A percentile compares a stretch with the other conserved stretches of the same genome.
These are phyloP conservation scores for Boletus barrowsii DNA, from an alignment of 768 basidiomycete species.

Conservation along the genomic window DNA sequence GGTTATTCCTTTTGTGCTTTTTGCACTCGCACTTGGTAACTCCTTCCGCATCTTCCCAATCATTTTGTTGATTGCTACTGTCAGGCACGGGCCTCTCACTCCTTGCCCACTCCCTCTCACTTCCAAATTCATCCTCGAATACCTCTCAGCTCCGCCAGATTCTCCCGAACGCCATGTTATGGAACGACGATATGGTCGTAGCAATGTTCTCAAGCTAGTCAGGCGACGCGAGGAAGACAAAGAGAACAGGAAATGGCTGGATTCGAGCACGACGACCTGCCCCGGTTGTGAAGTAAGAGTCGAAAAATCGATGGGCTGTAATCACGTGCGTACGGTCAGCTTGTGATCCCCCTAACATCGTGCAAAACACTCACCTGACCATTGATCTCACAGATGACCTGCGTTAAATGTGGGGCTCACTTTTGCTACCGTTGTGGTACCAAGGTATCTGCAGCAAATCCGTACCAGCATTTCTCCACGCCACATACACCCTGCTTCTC, in stretches of 20 bases:
- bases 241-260: slow-evolving; percentile 72
- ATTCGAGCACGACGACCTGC: slow-evolving; percentile 62
- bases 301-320: slow-evolving; percentile 79
- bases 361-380: not conserved
- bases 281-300: slow-evolving; percentile 72
- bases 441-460: slow-evolving; percentile 45
- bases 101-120: slow-evolving; percentile 66
- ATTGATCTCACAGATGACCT: slow-evolving; percentile 60
- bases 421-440: slow-evolving; percentile 81
- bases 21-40: slow-evolving; percentile 78
- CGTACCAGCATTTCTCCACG: slow-evolving; percentile 69
- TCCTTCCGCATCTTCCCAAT: not conserved
- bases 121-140: slow-evolving; percentile 64
- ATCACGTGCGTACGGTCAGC: slow-evolving; percentile 61
- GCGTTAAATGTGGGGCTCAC: slow-evolving; percentile 67
- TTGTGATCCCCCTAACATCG: not conserved
- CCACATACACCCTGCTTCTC: slow-evolving; percentile 53
- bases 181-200: slow-evolving; percentile 63
- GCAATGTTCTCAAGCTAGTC: slow-evolving; percentile 59
- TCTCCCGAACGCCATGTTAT: slow-evolving; percentile 48
- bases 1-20: slow-evolving; percentile 79
- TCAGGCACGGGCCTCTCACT: slow-evolving; percentile 79
- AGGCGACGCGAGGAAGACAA: slow-evolving; percentile 67
- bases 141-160: slow-evolving; percentile 54
- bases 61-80: slow-evolving; percentile 5